Conservation (phyloP, 257 asterid species). For the Solanum microdontum region DNA sequence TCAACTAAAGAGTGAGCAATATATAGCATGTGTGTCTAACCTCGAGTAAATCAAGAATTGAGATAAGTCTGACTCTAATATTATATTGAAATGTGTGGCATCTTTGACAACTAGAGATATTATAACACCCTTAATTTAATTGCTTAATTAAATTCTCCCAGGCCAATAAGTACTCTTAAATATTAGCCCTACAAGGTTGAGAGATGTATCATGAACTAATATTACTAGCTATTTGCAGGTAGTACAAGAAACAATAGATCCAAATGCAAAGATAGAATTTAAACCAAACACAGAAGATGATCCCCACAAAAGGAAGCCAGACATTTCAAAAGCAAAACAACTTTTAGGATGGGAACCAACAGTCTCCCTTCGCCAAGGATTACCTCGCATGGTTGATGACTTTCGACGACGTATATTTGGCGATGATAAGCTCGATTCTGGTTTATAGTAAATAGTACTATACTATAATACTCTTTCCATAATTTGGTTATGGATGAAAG, state of each 20-base stretch:
- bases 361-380: constrained; percentile 63
- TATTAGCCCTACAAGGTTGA: neutral
- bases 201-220: neutral
- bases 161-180: neutral
- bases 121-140: neutral
- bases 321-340: constrained; percentile 64
- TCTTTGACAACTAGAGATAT: neutral
- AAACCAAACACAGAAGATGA: constrained; percentile 73
- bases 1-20: neutral
- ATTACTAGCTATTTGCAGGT: constrained; percentile 31
- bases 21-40: neutral
- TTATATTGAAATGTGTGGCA: neutral
- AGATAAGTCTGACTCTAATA: neutral
- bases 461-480: neutral
- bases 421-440: neutral
- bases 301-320: constrained; percentile 86
- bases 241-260: constrained; percentile 72
- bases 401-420: constrained; percentile 62
- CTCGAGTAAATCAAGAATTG: neutral
- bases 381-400: constrained; percentile 71
- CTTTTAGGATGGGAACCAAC: constrained; percentile 74
- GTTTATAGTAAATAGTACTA: neutral
- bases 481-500: neutral
- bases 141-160: neutral
- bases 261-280: constrained; percentile 65